phyloP scores from a whole-genome alignment of 2,329 filamentous ascomycete genomes.

The Stemphylium lycopersici region DNA sequence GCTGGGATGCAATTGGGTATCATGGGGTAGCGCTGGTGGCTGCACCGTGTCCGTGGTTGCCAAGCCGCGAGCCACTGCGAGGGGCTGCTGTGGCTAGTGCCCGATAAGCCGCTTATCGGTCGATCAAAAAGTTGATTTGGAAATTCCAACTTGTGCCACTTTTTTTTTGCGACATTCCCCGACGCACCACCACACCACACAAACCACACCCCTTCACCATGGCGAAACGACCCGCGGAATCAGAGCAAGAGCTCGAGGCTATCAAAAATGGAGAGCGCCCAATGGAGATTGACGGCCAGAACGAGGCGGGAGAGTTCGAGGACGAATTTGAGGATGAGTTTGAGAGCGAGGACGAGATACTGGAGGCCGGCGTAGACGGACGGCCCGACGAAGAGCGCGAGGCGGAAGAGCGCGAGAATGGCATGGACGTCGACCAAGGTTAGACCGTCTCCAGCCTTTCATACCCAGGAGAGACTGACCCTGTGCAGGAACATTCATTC shows the following conservation, averaged over 20 bases:
- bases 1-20: slow-evolving; percentile 19
- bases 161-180: slow-evolving; percentile 9
- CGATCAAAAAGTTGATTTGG: slow-evolving; percentile 24
- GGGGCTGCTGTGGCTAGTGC: slow-evolving; percentile 12
- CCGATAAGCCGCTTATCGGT: slow-evolving; percentile 16
- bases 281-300: slow-evolving; percentile 50
- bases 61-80: slow-evolving; percentile 1
- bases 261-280: slow-evolving; percentile 69
- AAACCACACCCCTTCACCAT: slow-evolving; percentile 48
- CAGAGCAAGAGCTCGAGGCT: slow-evolving; percentile 56
- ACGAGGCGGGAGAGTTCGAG: slow-evolving; percentile 76
- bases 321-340: slow-evolving; percentile 94
- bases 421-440: slow-evolving; percentile 3
- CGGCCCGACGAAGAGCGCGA: slow-evolving; percentile 90
- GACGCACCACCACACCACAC: slow-evolving; percentile 3
- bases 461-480: not conserved
- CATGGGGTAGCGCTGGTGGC: slow-evolving; percentile 10
- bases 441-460: not conserved
- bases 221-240: slow-evolving; percentile 66
- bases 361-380: slow-evolving; percentile 93
- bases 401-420: slow-evolving; percentile 74
- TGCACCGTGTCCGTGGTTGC: not conserved
- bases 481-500: slow-evolving; percentile 83
- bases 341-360: slow-evolving; percentile 88
- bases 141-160: not conserved